Evolutionary conservation across 768 basidiomycete species (phyloP).

Genomic region (Pleurotus djamor): DNA sequence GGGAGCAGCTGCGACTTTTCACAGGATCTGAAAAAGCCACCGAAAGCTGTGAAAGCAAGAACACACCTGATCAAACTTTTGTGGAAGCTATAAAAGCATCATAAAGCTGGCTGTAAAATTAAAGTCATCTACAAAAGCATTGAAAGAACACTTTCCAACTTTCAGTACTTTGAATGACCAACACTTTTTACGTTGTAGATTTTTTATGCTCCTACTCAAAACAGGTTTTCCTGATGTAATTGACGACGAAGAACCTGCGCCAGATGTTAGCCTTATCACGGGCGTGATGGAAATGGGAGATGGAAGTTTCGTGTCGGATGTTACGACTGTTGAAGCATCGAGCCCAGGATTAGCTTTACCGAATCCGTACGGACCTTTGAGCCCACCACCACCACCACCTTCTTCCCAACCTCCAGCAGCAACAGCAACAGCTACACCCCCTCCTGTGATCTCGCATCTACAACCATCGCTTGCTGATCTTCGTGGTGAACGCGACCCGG

Average conservation of each 20-base stretch:
- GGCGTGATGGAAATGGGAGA: constrained; percentile 4
- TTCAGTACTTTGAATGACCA: too few relatives aligned
- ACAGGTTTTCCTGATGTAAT: too few relatives aligned
- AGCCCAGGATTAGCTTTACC: background rate
- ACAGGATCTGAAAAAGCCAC: too few relatives aligned
- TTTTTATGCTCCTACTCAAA: too few relatives aligned
- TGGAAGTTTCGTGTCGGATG: constrained; percentile 1
- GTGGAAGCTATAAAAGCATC: too few relatives aligned
- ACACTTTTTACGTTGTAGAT: too few relatives aligned
- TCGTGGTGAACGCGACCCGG: constrained; percentile 23
- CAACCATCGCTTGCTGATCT: constrained; percentile 31
- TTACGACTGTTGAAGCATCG: background rate
- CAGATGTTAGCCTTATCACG: constrained; percentile 11
- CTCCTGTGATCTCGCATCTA: constrained; percentile 15
- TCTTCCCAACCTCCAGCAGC: constrained; percentile 8
- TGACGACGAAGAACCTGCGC: constrained; percentile 37
- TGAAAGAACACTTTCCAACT: too few relatives aligned
- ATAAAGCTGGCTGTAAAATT: too few relatives aligned
- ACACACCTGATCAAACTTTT: too few relatives aligned
- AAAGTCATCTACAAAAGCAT: too few relatives aligned
- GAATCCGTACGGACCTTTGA: background rate
- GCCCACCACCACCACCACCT: constrained; percentile 10
- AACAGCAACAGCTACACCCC: constrained; percentile 9
- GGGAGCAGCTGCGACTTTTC: too few relatives aligned
- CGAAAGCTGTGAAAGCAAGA: too few relatives aligned